These are phyloP conservation scores for Cladophialophora bantiana DNA, from an alignment of 2,329 filamentous ascomycete genomes.

Conservation along the genomic window DNA sequence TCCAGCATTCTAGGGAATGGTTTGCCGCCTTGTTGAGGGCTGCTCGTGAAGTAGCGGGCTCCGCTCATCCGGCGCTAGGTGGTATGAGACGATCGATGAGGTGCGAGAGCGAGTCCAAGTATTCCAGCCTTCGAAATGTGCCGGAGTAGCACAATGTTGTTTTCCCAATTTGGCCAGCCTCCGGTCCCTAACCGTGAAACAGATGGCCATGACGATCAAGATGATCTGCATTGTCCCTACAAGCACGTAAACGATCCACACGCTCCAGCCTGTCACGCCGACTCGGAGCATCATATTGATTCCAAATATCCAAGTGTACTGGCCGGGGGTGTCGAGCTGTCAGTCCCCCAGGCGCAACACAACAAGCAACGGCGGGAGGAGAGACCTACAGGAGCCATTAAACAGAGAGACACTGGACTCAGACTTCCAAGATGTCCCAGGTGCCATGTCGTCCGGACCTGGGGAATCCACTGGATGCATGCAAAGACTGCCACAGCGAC, in stretches of 20 bases:
- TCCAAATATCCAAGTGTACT: conserved; percentile 32
- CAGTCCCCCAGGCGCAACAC: neutral
- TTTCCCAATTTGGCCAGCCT: conserved; percentile 25
- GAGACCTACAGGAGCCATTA: conserved; percentile 25
- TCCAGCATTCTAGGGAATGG: neutral
- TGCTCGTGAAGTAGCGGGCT: conserved; percentile 22
- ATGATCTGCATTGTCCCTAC: conserved; percentile 30
- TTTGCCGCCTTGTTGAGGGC: neutral
- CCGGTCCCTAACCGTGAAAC: conserved; percentile 26
- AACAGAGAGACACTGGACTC: conserved; percentile 22
- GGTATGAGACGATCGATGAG: conserved; percentile 16
- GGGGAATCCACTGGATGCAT: conserved; percentile 28
- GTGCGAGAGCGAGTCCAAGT: conserved; percentile 14
- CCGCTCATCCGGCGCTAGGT: conserved; percentile 23
- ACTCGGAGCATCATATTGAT: conserved; percentile 30
- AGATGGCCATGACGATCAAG: conserved; percentile 21
- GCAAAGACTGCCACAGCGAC: conserved; percentile 28
- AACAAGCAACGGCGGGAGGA: neutral
- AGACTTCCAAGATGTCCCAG: conserved; percentile 27
- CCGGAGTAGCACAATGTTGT: conserved; percentile 20
- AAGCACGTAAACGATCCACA: conserved; percentile 29
- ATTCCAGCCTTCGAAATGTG: conserved; percentile 24
- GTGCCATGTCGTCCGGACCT: conserved; percentile 29
- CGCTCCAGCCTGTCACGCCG: conserved; percentile 21
- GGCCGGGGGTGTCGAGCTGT: neutral